Evolutionary conservation across 768 basidiomycete genomes (phyloP), one percentile per base, ranked within the genome.

Genomic region (Tephrocybe sp.): DNA sequence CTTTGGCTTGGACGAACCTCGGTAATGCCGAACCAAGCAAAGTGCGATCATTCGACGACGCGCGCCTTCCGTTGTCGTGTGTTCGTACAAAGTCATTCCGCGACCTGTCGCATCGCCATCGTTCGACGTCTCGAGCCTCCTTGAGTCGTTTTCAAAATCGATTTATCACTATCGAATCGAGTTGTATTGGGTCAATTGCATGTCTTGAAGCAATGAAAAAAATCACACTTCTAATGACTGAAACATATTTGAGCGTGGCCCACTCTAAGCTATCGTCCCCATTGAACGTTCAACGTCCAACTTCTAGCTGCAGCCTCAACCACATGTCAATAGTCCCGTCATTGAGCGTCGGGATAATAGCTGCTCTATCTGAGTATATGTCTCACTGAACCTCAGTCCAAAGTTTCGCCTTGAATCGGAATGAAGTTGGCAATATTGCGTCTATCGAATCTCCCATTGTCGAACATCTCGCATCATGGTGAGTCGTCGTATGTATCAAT

Each of bases 31-130:
- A 34, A 22, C 25, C 22, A 50, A 57, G 42, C 36, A 50, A 27
- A 29, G 51, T 44, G 41, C 45, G 22, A 44, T 43, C 36, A 25
- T 40, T 44, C 48, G 33, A 44, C 42, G 40, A 47, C 48, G 16
- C 39, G 36, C 34, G 50, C 30, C 40, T 29, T 25, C 6, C 44
- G 52, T 27, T 25, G 41, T 37, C 38, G 25, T 18, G 33, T 15
- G 1, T 31, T 37, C 22, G 22, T 40, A 40, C 47, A 46, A 40
- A 47, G 53, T 50, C 60, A 53, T 61, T 57, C 55, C 53, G 53
- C 41, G 52, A 54, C 45, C 52, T 50, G 60, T 61, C 60, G 54
- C 47, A 57, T 52, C 47, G 57, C 54, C 55, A 52, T 50, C 53
- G 49, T 52, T 43, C 37, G 42, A 12, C 53, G 50, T 39, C 39